phyloP scores from a whole-genome alignment of 2,329 filamentous ascomycete species.

The Xylogone sp. region DNA sequence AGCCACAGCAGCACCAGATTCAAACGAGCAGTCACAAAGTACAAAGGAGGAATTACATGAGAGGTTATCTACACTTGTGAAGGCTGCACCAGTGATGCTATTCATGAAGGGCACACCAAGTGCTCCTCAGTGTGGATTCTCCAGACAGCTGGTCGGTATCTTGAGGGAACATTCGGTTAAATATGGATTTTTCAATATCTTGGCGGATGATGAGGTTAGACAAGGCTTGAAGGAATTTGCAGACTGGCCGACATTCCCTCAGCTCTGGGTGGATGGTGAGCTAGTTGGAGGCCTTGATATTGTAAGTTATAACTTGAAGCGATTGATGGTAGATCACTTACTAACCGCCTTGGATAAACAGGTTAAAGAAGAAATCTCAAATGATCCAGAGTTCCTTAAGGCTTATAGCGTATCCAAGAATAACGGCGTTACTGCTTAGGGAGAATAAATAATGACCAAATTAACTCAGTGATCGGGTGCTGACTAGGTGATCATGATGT shows the following conservation, averaged over 20 bases:
- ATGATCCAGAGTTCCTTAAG: conserved; percentile 76
- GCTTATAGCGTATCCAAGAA: conserved; percentile 55
- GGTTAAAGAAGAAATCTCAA: conserved; percentile 92
- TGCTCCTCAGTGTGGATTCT: conserved; percentile 91
- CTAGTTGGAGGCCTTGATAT: conserved; percentile 93
- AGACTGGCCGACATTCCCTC: conserved; percentile 98
- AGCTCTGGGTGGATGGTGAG: conserved; percentile 88
- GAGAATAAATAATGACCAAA: not conserved
- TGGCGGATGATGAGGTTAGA: conserved; percentile 94
- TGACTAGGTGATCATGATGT: not conserved
- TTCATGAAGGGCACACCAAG: conserved; percentile 90
- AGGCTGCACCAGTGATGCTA: conserved; percentile 94
- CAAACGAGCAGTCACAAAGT: conserved; percentile 46
- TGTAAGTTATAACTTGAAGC: conserved; percentile 52
- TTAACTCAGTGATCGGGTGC: too few relatives aligned
- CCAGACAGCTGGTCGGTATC: conserved; percentile 76
- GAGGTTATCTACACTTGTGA: conserved; percentile 77
- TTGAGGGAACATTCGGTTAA: conserved; percentile 87
- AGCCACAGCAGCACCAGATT: conserved; percentile 20
- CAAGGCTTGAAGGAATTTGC: conserved; percentile 95
- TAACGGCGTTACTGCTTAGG: conserved; percentile 4
- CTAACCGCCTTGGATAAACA: conserved; percentile 32
- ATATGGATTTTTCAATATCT: conserved; percentile 98
- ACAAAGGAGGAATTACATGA: conserved; percentile 82
- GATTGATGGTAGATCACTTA: conserved; percentile 1